These are phyloP conservation scores for barley (Hordeum vulgare) DNA, from an alignment of 176 grass and related monocot species.

Conservation along the genomic window MorexV3_pseudomolecules_assembly NC_058520.1:578640610-578641109, in stretches of 20 bases:
- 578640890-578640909: slow-evolving; percentile 84
- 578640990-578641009: slow-evolving; percentile 70
- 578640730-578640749: slow-evolving; percentile 75
- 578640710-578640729: slow-evolving; percentile 74
- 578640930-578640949: not conserved
- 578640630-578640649: not conserved
- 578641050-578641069: slow-evolving; percentile 78
- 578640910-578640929: not conserved
- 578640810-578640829: slow-evolving; percentile 51
- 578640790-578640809: slow-evolving; percentile 59
- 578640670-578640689: slow-evolving; percentile 54
- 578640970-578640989: slow-evolving; percentile 58
- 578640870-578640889: slow-evolving; percentile 98
- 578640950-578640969: not conserved
- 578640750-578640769: slow-evolving; percentile 65
- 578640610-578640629: not conserved
- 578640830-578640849: slow-evolving; percentile 74
- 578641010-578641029: slow-evolving; percentile 67
- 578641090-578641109: slow-evolving; percentile 99
- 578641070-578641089: slow-evolving; percentile 75
- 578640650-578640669: not conserved
- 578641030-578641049: slow-evolving; percentile 97
- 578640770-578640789: slow-evolving; percentile 64
- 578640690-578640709: slow-evolving; percentile 87
- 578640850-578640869: slow-evolving; percentile 72